phyloP scores from a whole-genome alignment of 495 filamentous ascomycete species.

The Penicillium macrosclerotiorum region DNA sequence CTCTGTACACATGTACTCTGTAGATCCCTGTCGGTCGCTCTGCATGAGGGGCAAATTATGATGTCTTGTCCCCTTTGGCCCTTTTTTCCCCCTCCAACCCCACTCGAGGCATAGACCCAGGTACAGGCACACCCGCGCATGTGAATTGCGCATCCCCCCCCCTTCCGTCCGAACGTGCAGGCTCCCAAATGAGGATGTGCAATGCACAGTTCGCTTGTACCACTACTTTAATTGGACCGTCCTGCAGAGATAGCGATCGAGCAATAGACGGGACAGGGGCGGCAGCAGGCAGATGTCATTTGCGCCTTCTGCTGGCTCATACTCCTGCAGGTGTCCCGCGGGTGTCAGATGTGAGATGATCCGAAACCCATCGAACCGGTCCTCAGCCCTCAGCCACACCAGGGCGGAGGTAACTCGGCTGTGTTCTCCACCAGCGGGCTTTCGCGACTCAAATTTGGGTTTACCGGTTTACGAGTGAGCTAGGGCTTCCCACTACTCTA shows the following conservation, averaged over 20 bases:
- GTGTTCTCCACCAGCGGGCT: conserved; percentile 11
- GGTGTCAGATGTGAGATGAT: conserved; percentile 5
- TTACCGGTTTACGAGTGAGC: background rate
- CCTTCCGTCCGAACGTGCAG: conserved; percentile 6
- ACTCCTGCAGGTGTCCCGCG: background rate
- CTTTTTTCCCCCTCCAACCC: too few species aligned
- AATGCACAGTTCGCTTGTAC: conserved; percentile 15
- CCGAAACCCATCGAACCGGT: too few species aligned
- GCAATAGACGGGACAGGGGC: too few species aligned
- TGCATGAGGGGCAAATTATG: conserved; percentile 4
- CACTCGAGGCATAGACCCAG: too few species aligned
- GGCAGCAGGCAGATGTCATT: too few species aligned
- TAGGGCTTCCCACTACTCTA: background rate
- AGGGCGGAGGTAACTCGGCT: conserved; percentile 8
- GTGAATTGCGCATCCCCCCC: too few species aligned
- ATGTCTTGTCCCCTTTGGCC: too few species aligned
- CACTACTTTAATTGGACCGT: background rate
- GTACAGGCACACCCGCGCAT: too few species aligned
- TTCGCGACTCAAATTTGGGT: conserved; percentile 7
- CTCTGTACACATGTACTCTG: background rate
- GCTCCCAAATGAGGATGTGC: conserved; percentile 20
- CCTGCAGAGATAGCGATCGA: conserved; percentile 3
- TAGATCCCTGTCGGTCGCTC: background rate
- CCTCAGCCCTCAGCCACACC: conserved; percentile 2
- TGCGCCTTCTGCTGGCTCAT: too few species aligned